Conservation (phyloP, 768 basidiomycete genomes). For the Boletus rubroflammeus region DNA sequence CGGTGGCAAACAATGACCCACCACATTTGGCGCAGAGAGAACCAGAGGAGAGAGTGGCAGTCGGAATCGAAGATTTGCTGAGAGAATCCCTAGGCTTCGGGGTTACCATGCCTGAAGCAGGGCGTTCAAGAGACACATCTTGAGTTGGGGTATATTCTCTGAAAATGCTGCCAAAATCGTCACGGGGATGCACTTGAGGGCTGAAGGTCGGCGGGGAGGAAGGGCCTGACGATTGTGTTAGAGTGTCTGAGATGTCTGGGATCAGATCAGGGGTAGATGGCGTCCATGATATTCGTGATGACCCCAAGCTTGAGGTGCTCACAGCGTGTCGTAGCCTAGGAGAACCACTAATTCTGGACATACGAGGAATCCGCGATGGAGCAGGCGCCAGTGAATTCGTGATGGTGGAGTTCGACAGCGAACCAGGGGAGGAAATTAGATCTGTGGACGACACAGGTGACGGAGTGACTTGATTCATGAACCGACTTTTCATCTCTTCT, state of each 20-base stretch:
- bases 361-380: slow-evolving; percentile 31
- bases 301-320: slow-evolving; percentile 29
- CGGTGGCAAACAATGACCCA: slow-evolving; percentile 52
- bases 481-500: slow-evolving; percentile 61
- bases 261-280: slow-evolving; percentile 60
- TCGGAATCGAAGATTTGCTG: slow-evolving; percentile 25
- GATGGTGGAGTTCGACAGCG: slow-evolving; percentile 8
- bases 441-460: slow-evolving; percentile 23
- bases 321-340: slow-evolving; percentile 25
- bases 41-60: slow-evolving; percentile 36
- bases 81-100: slow-evolving; percentile 27
- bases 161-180: slow-evolving; percentile 6
- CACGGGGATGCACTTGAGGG: slow-evolving; percentile 25
- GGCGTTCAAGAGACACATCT: slow-evolving; percentile 8
- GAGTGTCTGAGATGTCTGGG: slow-evolving; percentile 56
- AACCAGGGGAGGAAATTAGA: slow-evolving; percentile 13
- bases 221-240: slow-evolving; percentile 51
- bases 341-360: slow-evolving; percentile 22
- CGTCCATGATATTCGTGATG: slow-evolving; percentile 30
- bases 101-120: slow-evolving; percentile 24
- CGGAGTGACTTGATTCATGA: slow-evolving; percentile 36
- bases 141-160: slow-evolving; percentile 6
- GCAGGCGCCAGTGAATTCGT: slow-evolving; percentile 8
- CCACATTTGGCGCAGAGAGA: slow-evolving; percentile 60
- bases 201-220: slow-evolving; percentile 47